Evolutionary conservation across 2,329 filamentous ascomycete species (phyloP).

Genomic region (Sclerotinia trifoliorum): DNA sequence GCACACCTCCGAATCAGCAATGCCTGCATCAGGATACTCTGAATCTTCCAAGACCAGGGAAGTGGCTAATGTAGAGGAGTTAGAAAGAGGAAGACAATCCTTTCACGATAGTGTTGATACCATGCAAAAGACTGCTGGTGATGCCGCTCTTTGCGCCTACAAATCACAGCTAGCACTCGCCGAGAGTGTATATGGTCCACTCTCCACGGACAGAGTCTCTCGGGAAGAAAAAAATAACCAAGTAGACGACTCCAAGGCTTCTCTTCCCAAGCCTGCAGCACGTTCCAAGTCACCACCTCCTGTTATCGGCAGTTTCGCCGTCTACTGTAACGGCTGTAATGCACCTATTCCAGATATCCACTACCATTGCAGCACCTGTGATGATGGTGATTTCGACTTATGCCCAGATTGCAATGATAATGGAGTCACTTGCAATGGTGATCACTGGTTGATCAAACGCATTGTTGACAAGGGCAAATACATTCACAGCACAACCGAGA

Average conservation of each 20-base stretch:
- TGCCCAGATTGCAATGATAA: slow-evolving; percentile 75
- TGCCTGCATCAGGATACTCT: neutral
- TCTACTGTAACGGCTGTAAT: slow-evolving; percentile 93
- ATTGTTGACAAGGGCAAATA: slow-evolving; percentile 75
- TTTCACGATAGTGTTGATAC: slow-evolving; percentile 29
- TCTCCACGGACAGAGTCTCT: neutral
- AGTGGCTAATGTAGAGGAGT: neutral
- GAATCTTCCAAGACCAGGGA: neutral
- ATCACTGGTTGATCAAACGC: slow-evolving; percentile 95
- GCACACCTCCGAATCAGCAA: no score
- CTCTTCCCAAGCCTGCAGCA: neutral
- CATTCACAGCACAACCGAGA: slow-evolving; percentile 82
- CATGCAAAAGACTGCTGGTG: slow-evolving; percentile 37
- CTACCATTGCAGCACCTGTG: slow-evolving; percentile 93
- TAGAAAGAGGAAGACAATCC: no score
- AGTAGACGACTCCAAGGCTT: neutral
- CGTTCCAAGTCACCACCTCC: slow-evolving; percentile 20
- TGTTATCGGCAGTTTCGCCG: slow-evolving; percentile 59
- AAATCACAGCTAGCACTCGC: neutral
- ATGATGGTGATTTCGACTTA: slow-evolving; percentile 91
- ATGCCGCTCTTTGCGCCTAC: slow-evolving; percentile 25
- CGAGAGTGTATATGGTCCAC: neutral
- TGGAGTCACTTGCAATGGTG: slow-evolving; percentile 74
- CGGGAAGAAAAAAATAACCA: neutral
- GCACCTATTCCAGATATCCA: slow-evolving; percentile 75